Base-by-base conservation (phyloP, 176 grass and related monocot species). In the Zea luxurians region DNA sequence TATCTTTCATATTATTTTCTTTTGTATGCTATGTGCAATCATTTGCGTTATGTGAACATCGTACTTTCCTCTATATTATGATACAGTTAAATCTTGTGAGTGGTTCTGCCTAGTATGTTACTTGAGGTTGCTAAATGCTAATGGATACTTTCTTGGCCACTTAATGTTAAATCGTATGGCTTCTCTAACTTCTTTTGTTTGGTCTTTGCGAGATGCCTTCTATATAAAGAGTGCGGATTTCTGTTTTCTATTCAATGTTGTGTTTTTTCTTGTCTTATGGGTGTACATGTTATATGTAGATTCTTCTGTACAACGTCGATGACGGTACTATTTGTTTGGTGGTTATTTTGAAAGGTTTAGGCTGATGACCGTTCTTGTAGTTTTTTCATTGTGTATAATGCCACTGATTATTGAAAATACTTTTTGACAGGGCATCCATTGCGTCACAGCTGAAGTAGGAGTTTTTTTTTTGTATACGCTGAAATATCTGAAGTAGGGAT, bases 341-440 rank as follows among this genome's bases (percentile, higher is more conserved):
- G 66, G 37, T 78, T 77, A 48, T 42, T 78, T 5, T 62, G 35
- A 78, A 60, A 78, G 79, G 69, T 79, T 48, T 79, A 52, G 45
- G 48, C 20, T 70, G 49, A 60, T 78, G 48, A 35, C 48, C 72
- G 55, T 48, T 77, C 13, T 78, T 66, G 37, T 72, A 34, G 3
- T 61, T 53, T 41, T 36, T 58, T 37, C 65, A 34, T 71, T 53
- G 20, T 46, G 55, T 20, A n/a, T 47, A 40, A 35, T 64, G 59
- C 43, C 12, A 47, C 71, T 82, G 57, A 83, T 78, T 82, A 13
- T 61, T 83, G 15, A 37, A 52, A 52, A 72, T 61, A 78, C 48
- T 59, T 83, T 77, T 77, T 77, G 42, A 83, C 74, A 87, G 79
- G 79, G 5, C 57, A 72, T 87, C 48, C 17, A 48, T 48, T n/a